phyloP scores from a whole-genome alignment of 352 stramenopile species.

The Globisporangium radiosum region DNA sequence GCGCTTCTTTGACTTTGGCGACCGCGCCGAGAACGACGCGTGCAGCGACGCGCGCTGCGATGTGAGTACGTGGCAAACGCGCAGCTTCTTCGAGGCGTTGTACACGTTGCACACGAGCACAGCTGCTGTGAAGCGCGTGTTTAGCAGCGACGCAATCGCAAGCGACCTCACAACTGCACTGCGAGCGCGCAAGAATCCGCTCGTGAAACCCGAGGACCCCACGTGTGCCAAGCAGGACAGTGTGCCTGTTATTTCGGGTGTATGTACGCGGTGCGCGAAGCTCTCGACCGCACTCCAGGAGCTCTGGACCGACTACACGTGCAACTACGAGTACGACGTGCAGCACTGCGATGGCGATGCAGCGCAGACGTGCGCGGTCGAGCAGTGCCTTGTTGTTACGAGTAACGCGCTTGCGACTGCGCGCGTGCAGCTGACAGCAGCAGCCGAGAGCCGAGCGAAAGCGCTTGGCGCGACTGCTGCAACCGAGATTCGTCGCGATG shows the following conservation, averaged over 20 bases:
- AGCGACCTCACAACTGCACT: constrained; percentile 16
- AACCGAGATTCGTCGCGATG: constrained; percentile 49
- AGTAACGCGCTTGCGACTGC: constrained; percentile 34
- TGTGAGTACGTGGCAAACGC: constrained; percentile 16
- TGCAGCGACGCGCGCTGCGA: constrained; percentile 52
- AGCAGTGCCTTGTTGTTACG: constrained; percentile 50
- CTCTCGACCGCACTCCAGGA: constrained; percentile 42
- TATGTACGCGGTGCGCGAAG: constrained; percentile 48
- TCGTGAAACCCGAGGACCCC: constrained; percentile 10
- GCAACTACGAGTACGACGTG: constrained; percentile 44
- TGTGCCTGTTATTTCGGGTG: constrained; percentile 14
- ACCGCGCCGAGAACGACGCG: constrained; percentile 41
- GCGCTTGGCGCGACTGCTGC: constrained; percentile 22
- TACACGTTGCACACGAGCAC: constrained; percentile 12
- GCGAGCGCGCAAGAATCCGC: constrained; percentile 26
- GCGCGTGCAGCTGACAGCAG: constrained; percentile 28
- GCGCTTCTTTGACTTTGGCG: constrained; percentile 35
- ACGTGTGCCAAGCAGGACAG: constrained; percentile 17
- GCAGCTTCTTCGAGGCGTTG: constrained; percentile 34
- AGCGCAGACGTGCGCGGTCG: constrained; percentile 24
- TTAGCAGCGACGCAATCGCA: constrained; percentile 11
- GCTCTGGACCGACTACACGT: constrained; percentile 61
- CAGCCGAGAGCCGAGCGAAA: constrained; percentile 22
- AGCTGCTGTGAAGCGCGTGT: constrained; percentile 20
- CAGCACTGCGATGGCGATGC: constrained; percentile 32